Percentiles rank a stretch among this genome's conserved stretches.
Conservation (phyloP, 371 early-diverging fungal species). For the Apophysomyces sp. region DNA sequence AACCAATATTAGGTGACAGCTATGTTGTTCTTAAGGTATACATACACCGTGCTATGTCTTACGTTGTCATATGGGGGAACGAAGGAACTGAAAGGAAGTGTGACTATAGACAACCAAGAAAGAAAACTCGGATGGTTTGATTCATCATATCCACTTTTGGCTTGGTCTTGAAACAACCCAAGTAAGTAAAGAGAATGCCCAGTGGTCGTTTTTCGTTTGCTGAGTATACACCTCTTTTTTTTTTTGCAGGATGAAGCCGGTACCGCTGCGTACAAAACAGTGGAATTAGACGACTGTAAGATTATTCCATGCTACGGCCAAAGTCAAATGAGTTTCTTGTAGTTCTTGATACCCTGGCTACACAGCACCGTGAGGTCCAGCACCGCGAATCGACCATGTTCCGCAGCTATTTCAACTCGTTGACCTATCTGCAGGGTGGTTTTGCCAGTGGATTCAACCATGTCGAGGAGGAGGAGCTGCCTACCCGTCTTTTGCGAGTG, state of each 20-base stretch:
- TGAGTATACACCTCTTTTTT: background rate
- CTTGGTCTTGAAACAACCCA: slow-evolving; percentile 72
- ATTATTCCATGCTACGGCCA: background rate
- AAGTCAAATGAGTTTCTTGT: background rate
- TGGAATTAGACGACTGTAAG: slow-evolving; percentile 83
- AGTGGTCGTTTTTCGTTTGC: too few relatives aligned
- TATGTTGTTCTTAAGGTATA: slow-evolving; percentile 75
- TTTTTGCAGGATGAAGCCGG: slow-evolving; percentile 76
- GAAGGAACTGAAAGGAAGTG: background rate
- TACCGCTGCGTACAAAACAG: slow-evolving; percentile 89
- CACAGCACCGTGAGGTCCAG: slow-evolving; percentile 82
- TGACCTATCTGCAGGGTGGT: slow-evolving; percentile 71
- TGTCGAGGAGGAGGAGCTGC: slow-evolving; percentile 55
- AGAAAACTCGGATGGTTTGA: slow-evolving; percentile 55
- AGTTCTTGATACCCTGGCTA: slow-evolving; percentile 68
- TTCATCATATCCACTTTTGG: slow-evolving; percentile 87
- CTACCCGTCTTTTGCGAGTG: slow-evolving; percentile 71
- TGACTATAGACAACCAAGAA: slow-evolving; percentile 66
- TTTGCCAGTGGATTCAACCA: slow-evolving; percentile 79
- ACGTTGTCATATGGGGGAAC: background rate
- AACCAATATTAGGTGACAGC: slow-evolving; percentile 57
- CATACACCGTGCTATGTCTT: background rate
- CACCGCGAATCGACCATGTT: slow-evolving; percentile 66
- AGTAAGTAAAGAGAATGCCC: too few relatives aligned
- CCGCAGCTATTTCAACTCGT: slow-evolving; percentile 61